These are phyloP conservation scores for Remersonia thermophila DNA, from an alignment of 2,329 filamentous ascomycete species.

Conservation along the genomic window DNA sequence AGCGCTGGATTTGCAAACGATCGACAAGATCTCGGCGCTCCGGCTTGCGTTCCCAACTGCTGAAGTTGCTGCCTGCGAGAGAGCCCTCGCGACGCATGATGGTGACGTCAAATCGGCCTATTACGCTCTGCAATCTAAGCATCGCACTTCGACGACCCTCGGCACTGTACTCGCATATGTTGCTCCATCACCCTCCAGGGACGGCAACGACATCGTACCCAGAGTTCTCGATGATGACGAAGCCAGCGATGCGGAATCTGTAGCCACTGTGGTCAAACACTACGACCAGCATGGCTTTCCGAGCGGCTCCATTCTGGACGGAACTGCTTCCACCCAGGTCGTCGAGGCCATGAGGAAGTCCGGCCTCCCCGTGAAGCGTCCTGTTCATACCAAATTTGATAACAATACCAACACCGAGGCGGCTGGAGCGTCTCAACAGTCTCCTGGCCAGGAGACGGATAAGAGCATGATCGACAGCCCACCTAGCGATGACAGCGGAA, in stretches of 20 bases:
- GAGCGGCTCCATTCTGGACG: constrained; percentile 27
- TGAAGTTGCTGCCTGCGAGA: constrained; percentile 24
- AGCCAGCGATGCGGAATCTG: constrained; percentile 19
- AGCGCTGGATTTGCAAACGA: constrained; percentile 11
- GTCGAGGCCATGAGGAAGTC: constrained; percentile 22
- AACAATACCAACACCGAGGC: constrained; percentile 7
- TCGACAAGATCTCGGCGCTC: constrained; percentile 27
- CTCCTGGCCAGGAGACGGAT: too few relatives aligned
- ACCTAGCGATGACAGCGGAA: constrained; percentile 11
- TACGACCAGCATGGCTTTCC: constrained; percentile 28
- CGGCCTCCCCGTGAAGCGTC: constrained; percentile 16
- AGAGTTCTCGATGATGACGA: constrained; percentile 2
- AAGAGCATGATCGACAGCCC: background rate
- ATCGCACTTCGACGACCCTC: constrained; percentile 1
- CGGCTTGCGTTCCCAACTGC: constrained; percentile 32
- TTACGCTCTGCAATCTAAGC: constrained; percentile 7
- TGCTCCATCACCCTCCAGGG: constrained; percentile 2
- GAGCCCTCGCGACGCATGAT: constrained; percentile 22
- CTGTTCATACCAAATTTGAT: constrained; percentile 18
- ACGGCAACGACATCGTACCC: background rate
- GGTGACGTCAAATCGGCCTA: constrained; percentile 29
- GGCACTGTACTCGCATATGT: constrained; percentile 1
- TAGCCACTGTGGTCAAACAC: constrained; percentile 20
- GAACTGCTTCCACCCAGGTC: constrained; percentile 24
- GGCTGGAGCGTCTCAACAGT: too few relatives aligned